These are phyloP conservation scores for Sungouiella blattae DNA, from an alignment of 805 yeast species.

Conservation along the genomic window DNA sequence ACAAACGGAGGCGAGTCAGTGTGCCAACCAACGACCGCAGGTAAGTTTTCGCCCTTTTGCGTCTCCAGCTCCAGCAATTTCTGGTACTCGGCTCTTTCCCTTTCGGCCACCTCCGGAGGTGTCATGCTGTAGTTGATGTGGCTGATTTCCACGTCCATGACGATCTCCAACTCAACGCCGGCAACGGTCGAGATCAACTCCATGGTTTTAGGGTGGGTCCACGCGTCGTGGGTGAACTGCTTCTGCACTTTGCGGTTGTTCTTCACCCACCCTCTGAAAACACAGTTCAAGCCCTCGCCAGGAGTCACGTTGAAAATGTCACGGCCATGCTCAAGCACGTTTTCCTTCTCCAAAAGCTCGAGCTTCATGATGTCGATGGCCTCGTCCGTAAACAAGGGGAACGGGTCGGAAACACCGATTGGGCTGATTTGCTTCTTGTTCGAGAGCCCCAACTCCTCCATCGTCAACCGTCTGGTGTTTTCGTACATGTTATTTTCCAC, in stretches of 20 bases:
- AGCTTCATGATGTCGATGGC: conserved; percentile 57
- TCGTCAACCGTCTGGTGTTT: conserved; percentile 34
- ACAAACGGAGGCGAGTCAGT: conserved; percentile 64
- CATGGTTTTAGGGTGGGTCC: conserved; percentile 57
- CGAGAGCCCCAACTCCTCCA: conserved; percentile 49
- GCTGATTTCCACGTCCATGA: conserved; percentile 59
- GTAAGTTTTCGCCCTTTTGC: conserved; percentile 38
- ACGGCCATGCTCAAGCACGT: conserved; percentile 44
- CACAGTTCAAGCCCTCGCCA: conserved; percentile 46
- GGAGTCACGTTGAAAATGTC: conserved; percentile 38
- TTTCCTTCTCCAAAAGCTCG: conserved; percentile 48
- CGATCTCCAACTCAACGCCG: conserved; percentile 50
- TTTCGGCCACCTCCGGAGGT: conserved; percentile 30
- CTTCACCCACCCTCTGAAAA: conserved; percentile 49
- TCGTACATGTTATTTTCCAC: conserved; percentile 27
- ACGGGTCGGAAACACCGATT: conserved; percentile 57
- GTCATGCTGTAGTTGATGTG: conserved; percentile 50
- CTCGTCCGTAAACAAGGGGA: conserved; percentile 58
- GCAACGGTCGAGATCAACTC: conserved; percentile 55
- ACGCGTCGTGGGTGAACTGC: conserved; percentile 53
- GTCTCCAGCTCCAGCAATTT: no score
- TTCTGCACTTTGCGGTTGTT: conserved; percentile 26
- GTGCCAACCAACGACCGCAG: conserved; percentile 64
- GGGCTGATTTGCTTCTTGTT: conserved; percentile 47
- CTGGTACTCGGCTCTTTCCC: conserved; percentile 23